Base-by-base conservation (phyloP, 2,329 filamentous ascomycete genomes). In the Madurella fahalii region DNA sequence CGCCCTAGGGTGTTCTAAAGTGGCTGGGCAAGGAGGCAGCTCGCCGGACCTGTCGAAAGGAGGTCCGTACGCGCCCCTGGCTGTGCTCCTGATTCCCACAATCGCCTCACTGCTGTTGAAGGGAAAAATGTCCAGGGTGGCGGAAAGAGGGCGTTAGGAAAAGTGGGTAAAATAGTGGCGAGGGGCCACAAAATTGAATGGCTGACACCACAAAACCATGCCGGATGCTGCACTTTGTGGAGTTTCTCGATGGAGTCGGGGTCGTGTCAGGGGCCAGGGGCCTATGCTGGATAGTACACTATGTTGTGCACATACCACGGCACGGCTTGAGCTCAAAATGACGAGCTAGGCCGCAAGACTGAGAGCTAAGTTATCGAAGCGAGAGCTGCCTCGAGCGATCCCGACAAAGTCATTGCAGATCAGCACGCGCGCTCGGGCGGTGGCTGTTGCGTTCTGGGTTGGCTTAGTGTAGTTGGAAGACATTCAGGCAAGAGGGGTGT, bases 151-250 rank as follows among this genome's bases (percentile, higher is more conserved):
- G 4, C 17, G 42, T 39, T 41, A 31, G 32, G 55, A 42, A 48
- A 41, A 32, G 46, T 39, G 42, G 49, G 34, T 40, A 47, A 39
- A 44, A 41, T 16, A 46, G 59, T 61, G 55, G 59, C 56, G 44
- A 58, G 46, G 32, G 32, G 45, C 37, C 17, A 20, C 16, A 11
- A 54, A 59, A 49, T 42, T 58, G 55, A 59, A 53, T 54, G 55
- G 57, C 50, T 54, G 47, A 43, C 37, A 49, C 30, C 4, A 40
- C 31, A 46, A 43, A 54, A 46, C 30, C 52, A 39, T 50, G 45
- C 46, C 54, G 52, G 49, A 54, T 53, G 52, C 34, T 55, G 52
- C 55, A 54, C 32, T 47, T 40, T 43, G 53, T 56, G 57, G 57
- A 49, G 50, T 47, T 52, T 43, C 20, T 20, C 7, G 44, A 47